Evolutionary conservation across 129 eudicot species (phyloP).

Genomic region (Flaveria robusta): DNA sequence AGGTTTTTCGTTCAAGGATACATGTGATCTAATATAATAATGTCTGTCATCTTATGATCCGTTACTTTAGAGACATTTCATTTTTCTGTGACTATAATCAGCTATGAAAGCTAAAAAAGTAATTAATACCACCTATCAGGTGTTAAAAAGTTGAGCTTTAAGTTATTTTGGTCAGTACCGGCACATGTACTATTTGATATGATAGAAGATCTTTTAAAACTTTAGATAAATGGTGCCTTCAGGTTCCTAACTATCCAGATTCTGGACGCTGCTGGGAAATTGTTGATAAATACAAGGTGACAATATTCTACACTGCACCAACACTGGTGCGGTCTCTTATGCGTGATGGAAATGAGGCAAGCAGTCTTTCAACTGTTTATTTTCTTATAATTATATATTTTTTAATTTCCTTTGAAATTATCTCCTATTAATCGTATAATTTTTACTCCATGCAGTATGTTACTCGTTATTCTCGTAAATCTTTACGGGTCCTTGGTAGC

Average conservation of each 20-base stretch:
- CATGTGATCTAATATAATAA: neutral
- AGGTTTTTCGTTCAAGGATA: constrained; percentile 2
- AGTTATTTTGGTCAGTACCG: constrained; percentile 10
- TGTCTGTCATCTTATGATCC: neutral
- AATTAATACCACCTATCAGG: neutral
- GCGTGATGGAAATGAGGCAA: constrained; percentile 95
- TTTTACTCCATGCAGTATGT: constrained; percentile 55
- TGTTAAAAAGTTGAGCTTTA: neutral
- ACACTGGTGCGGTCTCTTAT: constrained; percentile 96
- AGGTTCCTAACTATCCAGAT: constrained; percentile 97
- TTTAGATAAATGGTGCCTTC: constrained; percentile 26
- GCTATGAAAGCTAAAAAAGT: constrained; percentile 4
- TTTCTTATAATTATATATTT: neutral
- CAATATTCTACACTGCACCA: constrained; percentile 95
- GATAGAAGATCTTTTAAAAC: constrained; percentile 5
- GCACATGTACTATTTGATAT: neutral
- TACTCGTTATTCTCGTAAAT: constrained; percentile 91
- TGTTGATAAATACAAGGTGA: constrained; percentile 94
- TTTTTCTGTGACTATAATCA: constrained; percentile 17
- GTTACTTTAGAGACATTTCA: neutral
- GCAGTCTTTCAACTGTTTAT: constrained; percentile 26
- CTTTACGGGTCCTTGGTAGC: constrained; percentile 95
- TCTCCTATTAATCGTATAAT: neutral
- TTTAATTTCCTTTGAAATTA: neutral
- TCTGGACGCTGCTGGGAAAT: constrained; percentile 98